phyloP scores from a whole-genome alignment of 441 rosid species.

The Francoa sonchifolia region DNA sequence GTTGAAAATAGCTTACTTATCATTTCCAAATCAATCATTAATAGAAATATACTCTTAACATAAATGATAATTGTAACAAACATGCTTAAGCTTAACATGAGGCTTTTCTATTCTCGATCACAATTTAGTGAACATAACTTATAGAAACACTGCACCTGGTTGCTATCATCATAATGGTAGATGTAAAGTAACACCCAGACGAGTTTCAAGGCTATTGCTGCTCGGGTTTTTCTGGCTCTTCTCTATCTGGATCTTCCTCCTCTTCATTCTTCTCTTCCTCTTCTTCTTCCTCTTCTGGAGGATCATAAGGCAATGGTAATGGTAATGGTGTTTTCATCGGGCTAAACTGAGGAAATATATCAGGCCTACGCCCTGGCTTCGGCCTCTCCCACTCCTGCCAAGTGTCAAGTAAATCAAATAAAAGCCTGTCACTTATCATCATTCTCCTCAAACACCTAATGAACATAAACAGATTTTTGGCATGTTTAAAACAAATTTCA shows the following conservation, averaged over 20 bases:
- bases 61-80: too few relatives aligned
- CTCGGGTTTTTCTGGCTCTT: conserved; percentile 38
- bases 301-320: conserved; percentile 73
- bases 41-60: too few relatives aligned
- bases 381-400: conserved; percentile 78
- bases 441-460: neutral
- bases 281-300: conserved; percentile 81
- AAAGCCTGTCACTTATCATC: too few relatives aligned
- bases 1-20: too few relatives aligned
- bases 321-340: conserved; percentile 91
- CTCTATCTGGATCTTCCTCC: conserved; percentile 53
- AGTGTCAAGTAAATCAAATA: neutral
- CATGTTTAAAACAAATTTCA: too few relatives aligned
- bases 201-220: conserved; percentile 14
- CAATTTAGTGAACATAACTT: neutral
- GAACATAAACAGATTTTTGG: too few relatives aligned
- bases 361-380: conserved; percentile 80
- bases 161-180: neutral
- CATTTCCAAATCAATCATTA: too few relatives aligned
- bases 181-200: neutral
- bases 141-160: neutral
- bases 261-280: conserved; percentile 64
- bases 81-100: too few relatives aligned
- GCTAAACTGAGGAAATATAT: conserved; percentile 75
- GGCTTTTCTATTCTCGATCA: too few relatives aligned